Evolutionary conservation across 2,329 filamentous ascomycete genomes (phyloP).

Genomic region (Pseudogymnoascus sp.): DNA sequence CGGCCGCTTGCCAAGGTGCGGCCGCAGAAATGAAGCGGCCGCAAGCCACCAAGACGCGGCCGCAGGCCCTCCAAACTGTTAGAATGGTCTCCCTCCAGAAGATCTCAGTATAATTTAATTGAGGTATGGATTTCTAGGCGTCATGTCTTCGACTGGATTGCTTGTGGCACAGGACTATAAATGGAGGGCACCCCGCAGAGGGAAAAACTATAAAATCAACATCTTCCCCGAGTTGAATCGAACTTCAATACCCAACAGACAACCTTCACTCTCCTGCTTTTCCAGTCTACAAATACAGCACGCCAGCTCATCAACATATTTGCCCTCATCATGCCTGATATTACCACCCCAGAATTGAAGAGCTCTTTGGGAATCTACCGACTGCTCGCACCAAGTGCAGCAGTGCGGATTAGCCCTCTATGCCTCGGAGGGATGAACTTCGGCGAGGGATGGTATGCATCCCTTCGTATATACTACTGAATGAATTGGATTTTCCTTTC

Average conservation of each 20-base stretch:
- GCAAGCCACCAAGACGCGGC: conserved; percentile 1
- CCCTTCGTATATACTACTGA: no score
- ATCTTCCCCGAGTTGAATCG: not conserved
- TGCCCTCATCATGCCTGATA: conserved; percentile 20
- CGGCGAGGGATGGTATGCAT: conserved; percentile 43
- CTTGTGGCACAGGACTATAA: not conserved
- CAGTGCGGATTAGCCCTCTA: conserved; percentile 58
- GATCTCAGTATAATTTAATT: not conserved
- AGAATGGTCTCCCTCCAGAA: not conserved
- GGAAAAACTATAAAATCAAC: not conserved
- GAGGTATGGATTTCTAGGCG: not conserved
- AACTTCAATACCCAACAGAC: not conserved
- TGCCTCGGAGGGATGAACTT: conserved; percentile 60
- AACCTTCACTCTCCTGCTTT: not conserved
- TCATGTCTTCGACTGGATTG: not conserved
- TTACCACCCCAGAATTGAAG: conserved; percentile 42
- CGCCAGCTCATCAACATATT: not conserved
- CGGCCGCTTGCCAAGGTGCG: not conserved
- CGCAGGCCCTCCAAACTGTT: not conserved
- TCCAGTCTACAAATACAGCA: not conserved
- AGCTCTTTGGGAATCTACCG: conserved; percentile 58
- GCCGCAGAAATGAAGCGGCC: not conserved
- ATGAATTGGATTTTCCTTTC: not conserved
- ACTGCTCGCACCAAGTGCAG: conserved; percentile 56
- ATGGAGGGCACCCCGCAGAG: not conserved